Base-by-base conservation (phyloP, 768 basidiomycete genomes). In the Suillus placidus region DNA sequence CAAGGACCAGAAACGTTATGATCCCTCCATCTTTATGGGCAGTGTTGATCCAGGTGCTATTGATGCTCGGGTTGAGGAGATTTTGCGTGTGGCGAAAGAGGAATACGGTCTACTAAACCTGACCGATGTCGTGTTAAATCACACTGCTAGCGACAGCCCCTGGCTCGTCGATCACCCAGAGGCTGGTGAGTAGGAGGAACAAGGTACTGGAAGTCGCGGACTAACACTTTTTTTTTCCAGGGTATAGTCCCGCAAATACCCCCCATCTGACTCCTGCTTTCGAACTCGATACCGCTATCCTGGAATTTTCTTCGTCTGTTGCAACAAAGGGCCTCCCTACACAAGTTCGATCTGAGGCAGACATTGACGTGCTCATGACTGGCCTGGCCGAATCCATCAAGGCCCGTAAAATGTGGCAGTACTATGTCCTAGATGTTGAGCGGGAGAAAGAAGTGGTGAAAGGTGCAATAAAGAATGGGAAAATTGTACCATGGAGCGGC, bases 121-220 rank as follows among this genome's bases (percentile, higher is more conserved):
- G 71, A 99, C 94, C 1, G 97, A 99, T 74, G 92, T 99, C 61
- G 97, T 99, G 6, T 85, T 98, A 64, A 99, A 99, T 75, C 97
- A 99, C 73, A 99, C 97, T 16, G 94, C 97, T 8, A 92, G 94
- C 74, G 94, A 99, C 74, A 95, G 90, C 68, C 82, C 88, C 20
- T 99, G 96, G 96, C 83, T 99, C 32, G 74, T 87, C 26, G 88
- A 96, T 7, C 97, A 99, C 75, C 97, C 97, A 1, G 97, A 99
- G 84, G 93, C 96, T 65, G 96, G 95, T 90, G 68, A 66, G 87
- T 75, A 6, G 10, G 7, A 10, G 10, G 12, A 37, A 56, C 43
- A 8, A 18, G n/a, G 32, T 52, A 67, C 37, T 32, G 6, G 32
- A 35, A 51, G 32, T 54, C 51, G 9, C n/a, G 58, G 12, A 57